Base-by-base conservation (phyloP, 768 basidiomycete genomes). In the Trametes sanguinea region DNA sequence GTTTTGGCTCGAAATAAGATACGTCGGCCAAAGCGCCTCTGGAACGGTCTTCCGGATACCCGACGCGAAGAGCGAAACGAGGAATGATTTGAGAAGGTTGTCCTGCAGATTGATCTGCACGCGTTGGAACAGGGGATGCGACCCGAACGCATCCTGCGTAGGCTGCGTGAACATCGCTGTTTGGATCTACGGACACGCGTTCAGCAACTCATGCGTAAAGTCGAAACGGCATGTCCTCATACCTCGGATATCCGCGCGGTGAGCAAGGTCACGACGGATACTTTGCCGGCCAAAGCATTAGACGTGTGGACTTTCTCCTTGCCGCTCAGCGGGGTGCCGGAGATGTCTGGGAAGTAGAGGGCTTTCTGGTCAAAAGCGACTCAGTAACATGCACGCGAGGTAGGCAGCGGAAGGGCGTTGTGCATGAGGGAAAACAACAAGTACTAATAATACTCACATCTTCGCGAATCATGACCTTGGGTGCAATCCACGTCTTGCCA, bases 401-500 rank as follows among this genome's bases (percentile, higher is more conserved):
- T n/a, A 27, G 1, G 13, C n/a, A n/a, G 8, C 16, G 27, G n/a
- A n/a, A 10, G 40, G 22, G 22, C 22, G 17, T 32, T 45, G 14
- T 37, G 47, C 27, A 8, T 17, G 6, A 10, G 42, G 6, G 30
- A 13, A 14, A n/a, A 17, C 39, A 14, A 22, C 8, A 13, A 10
- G 43, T 32, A 5, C 13, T 40, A 33, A 6, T 29, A 43, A 16
- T 2, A 81, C 91, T 67, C 70, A 95, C 95, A 66, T 96, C 93
- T 77, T 94, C 92, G 32, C 87, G 85, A 64, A 98, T 94, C 67
- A 98, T 80, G 22, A 91, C 89, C 22, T 83, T 86, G 1, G 95
- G 95, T 10, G 94, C 95, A 54, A 94, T 84, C 94, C 94, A 98
- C 8, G 90, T 89, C 77, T 98, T 98, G 14, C 96, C 96, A 14